Evolutionary conservation across 495 filamentous ascomycete species (phyloP), one percentile per base, ranked within the genome.

Genomic region (Aspergillus diversus): DNA sequence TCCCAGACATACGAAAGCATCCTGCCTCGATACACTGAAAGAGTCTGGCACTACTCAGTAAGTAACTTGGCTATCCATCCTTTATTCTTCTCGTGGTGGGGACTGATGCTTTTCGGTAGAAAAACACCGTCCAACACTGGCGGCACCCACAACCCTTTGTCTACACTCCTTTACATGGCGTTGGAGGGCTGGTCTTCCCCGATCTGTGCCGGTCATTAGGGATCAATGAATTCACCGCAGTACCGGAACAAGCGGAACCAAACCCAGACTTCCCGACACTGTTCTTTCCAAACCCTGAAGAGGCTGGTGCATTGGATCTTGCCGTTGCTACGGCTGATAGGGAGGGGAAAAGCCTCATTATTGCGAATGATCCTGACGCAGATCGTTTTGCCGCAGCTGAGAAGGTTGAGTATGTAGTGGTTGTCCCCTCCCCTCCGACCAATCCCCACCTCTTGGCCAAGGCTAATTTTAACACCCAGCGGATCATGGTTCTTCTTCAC

Each of bases 141-240:
- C 63, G 66, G 11, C 60, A 68, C 5, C 73, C 75, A 5, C 68
- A 60, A 48, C 72, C 73, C 17, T 88, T 89, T 66, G 81, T 88
- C 31, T 92, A 92, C 61, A 91, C 89, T 2, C 87, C 89, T 8
- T 78, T 92, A 73, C 89, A 92, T 66, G 89, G 89, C 0, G 87
- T 90, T 11, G 89, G 89, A 39, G 74, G 75, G 5, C 59, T 75
- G 16, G 85, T 89, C 70, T 74, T 79, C 53, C 71, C 74, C 27
- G 73, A 69, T 4, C 60, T 85, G 21, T 70, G 81, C 35, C 66
- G 70, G 33, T 73, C 75, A n/a, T 67, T 87, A 48, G 82, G 79
- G 1, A 73, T 85, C 33, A 66, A 63, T 15, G 69, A 78, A 39
- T 75, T 74, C 32, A 81, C 78, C 56, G 61, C 78, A 37, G 84